phyloP scores from a whole-genome alignment of 2,329 filamentous ascomycete species.

The Didymella arachidicola region DNA sequence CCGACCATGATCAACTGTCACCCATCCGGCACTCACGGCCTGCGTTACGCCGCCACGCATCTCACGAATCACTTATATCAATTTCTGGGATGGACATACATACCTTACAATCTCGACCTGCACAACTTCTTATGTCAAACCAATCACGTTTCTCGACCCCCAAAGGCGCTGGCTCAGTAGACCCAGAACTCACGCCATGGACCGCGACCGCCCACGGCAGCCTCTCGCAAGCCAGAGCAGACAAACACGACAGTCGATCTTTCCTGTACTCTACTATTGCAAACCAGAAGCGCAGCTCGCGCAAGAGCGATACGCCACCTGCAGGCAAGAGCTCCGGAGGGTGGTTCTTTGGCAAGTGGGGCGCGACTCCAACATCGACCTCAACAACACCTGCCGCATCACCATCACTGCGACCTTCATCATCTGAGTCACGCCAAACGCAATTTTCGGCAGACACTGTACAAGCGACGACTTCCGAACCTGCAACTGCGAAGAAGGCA shows the following conservation, averaged over 20 bases:
- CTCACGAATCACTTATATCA: conserved; percentile 90
- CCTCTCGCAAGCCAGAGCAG: conserved; percentile 56
- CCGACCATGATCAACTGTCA: conserved; percentile 46
- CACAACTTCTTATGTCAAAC: conserved; percentile 69
- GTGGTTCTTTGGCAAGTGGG: conserved; percentile 72
- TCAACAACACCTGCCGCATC: conserved; percentile 41
- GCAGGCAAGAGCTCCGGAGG: conserved; percentile 65
- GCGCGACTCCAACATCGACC: conserved; percentile 56
- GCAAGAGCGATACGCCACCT: conserved; percentile 26
- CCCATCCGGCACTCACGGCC: conserved; percentile 47
- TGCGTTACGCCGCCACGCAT: conserved; percentile 70
- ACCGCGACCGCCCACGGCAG: conserved; percentile 59
- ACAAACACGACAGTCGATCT: conserved; percentile 67
- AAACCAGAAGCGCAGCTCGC: conserved; percentile 36
- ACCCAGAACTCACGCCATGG: conserved; percentile 54
- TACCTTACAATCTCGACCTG: conserved; percentile 76
- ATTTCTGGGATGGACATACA: conserved; percentile 90
- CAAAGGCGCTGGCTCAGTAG: conserved; percentile 54
- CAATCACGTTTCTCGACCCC: conserved; percentile 60
- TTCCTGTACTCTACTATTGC: conserved; percentile 45
- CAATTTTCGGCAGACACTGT: conserved; percentile 26
- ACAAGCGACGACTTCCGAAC: conserved; percentile 3
- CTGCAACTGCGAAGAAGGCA: conserved; percentile 4
- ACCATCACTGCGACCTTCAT: conserved; percentile 29
- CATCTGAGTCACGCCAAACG: conserved; percentile 34